Evolutionary conservation across 495 filamentous ascomycete species (phyloP), one percentile per base, ranked within the genome.

Genomic region (Xylaria curta): DNA sequence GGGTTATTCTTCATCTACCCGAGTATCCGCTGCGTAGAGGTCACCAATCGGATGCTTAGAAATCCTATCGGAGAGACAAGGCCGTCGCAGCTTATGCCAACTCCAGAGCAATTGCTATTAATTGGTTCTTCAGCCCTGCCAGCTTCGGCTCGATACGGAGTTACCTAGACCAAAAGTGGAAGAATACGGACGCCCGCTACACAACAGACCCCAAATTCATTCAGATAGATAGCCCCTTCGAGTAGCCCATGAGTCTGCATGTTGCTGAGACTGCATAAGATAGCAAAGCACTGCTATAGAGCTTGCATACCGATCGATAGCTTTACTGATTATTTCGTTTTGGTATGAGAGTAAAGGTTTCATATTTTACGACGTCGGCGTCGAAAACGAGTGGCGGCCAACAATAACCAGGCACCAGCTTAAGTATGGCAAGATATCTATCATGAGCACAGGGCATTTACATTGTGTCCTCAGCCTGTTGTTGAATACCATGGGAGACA

Each of bases 121-220:
- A 38, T 38, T 38, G 36, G 36, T 38, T 38, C 36, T 36, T 68
- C 66, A 58, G 66, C 38, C 66, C 42, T 68, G 66, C 38, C n/a
- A 58, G 28, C 46, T 36, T 38, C 66, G 38, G 31, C 51, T 68
- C 15, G 6, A 46, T 46, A 33, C 40, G n/a, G n/a, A 44, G 24
- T 40, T 38, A 28, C 21, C 10, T 68, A 24, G 51, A 40, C 33
- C n/a, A 56, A n/a, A 15, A 12, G 66, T 38, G 51, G 51, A 1
- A 19, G 3, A 28, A 44, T 38, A 28, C 24, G 51, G 24, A 68
- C 21, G 38, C 9, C 33, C 17, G 13, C 28, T 2, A n/a, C 53
- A 38, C 53, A 56, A 17, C 53, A 38, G 6, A 38, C 31, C 19
- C 58, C 33, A 38, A 36, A 4, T 21, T 17, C n/a, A 33, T 60